These are phyloP conservation scores for Malus orientalis DNA, from an alignment of 306 rosid genomes.

Conservation along the genomic window DNA sequence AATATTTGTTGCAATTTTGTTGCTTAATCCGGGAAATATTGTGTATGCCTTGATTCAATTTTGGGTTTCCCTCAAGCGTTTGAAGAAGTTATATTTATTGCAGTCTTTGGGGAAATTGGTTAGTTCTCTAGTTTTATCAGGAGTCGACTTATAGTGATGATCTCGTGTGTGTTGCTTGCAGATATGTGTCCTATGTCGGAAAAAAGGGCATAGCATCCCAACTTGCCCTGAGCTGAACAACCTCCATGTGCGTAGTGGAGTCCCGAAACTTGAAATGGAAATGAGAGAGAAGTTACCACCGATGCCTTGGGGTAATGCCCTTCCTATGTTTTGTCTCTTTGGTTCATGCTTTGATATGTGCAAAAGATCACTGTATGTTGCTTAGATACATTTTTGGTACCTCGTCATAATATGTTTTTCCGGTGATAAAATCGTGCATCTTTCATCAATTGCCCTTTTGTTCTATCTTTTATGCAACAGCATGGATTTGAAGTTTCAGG, in stretches of 20 bases:
- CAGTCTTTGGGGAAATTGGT: not conserved
- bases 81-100: not conserved
- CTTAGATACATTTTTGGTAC: not conserved
- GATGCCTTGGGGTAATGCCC: not conserved
- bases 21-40: not conserved
- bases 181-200: constrained; percentile 8
- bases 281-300: no score
- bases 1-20: not conserved
- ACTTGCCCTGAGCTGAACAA: not conserved
- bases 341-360: not conserved
- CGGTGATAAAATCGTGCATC: not conserved
- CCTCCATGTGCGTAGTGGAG: not conserved
- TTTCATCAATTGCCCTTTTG: not conserved
- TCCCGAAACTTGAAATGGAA: no score
- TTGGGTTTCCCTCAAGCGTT: not conserved
- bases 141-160: not conserved
- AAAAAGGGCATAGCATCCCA: not conserved
- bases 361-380: not conserved
- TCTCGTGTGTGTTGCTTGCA: constrained; percentile 1
- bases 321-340: not conserved
- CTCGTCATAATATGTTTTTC: not conserved
- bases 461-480: not conserved
- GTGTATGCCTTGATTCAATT: not conserved
- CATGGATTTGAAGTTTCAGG: not conserved
- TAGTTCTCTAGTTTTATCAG: not conserved